A percentile compares a stretch with the other conserved stretches of the same genome.
These are phyloP conservation scores for Medicago ruthenica DNA, from an alignment of 306 rosid species.

Conservation along the genomic window DNA sequence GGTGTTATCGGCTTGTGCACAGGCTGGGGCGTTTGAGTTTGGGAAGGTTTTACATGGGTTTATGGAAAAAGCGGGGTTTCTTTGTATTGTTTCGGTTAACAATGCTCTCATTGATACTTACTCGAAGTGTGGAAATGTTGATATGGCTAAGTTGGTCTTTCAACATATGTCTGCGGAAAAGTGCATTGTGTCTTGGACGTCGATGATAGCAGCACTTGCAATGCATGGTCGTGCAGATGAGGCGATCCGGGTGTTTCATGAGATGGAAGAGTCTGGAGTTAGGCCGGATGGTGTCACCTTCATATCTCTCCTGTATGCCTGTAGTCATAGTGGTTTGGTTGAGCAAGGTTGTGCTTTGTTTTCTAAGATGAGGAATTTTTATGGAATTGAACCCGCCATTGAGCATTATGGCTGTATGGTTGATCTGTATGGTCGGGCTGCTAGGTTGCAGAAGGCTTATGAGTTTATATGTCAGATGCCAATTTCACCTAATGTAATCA, in stretches of 20 bases:
- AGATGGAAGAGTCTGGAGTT: constrained; percentile 70
- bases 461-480: constrained; percentile 74
- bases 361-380: constrained; percentile 61
- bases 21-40: constrained; percentile 81
- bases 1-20: constrained; percentile 82
- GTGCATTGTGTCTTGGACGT: constrained; percentile 79
- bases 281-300: constrained; percentile 74
- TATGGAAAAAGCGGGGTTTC: constrained; percentile 70
- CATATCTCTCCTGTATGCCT: constrained; percentile 79
- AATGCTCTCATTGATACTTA: constrained; percentile 80
- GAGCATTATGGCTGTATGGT: constrained; percentile 93
- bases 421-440: constrained; percentile 85
- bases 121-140: constrained; percentile 71
- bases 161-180: constrained; percentile 55
- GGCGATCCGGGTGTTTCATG: constrained; percentile 62
- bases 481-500: constrained; percentile 67
- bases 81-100: constrained; percentile 66
- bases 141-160: constrained; percentile 71
- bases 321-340: constrained; percentile 80
- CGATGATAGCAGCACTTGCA: constrained; percentile 76
- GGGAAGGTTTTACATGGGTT: constrained; percentile 73
- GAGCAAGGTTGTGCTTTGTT: constrained; percentile 67
- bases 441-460: constrained; percentile 73
- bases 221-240: constrained; percentile 88
- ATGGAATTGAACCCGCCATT: constrained; percentile 65